Percentiles rank a stretch among this genome's conserved stretches.
Conservation (phyloP, 1,139 yeast species). For the Blastobotrys serpentis region DNA sequence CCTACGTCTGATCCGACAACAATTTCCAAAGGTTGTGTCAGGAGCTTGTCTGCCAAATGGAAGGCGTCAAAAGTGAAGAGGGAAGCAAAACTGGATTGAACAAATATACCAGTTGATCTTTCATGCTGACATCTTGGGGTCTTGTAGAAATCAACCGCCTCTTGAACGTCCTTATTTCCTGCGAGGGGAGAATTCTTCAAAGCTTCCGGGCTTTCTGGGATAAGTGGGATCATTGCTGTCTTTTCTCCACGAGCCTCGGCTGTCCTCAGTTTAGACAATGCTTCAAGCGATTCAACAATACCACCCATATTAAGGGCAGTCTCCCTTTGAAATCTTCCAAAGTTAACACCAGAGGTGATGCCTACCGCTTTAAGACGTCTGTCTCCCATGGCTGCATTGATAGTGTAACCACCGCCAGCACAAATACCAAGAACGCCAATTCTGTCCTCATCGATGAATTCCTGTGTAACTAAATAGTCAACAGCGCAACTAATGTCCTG, state of each 20-base stretch:
- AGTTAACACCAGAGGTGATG: not conserved
- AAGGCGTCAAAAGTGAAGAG: not conserved
- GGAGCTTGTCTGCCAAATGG: not conserved
- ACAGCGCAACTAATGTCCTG: conserved; percentile 21
- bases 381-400: conserved; percentile 21
- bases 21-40: not conserved
- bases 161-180: not conserved
- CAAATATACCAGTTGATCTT: not conserved
- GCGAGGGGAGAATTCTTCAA: not conserved
- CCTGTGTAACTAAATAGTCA: conserved; percentile 15
- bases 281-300: not conserved
- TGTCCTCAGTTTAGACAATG: not conserved
- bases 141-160: not conserved
- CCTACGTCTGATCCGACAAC: not conserved
- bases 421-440: conserved; percentile 23
- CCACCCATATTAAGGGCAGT: not conserved
- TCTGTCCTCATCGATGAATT: conserved; percentile 17
- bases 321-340: not conserved
- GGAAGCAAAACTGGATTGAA: not conserved
- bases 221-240: not conserved
- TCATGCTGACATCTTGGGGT: not conserved
- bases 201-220: not conserved
- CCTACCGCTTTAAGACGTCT: conserved; percentile 18
- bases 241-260: not conserved
- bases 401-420: conserved; percentile 22